phyloP scores from a whole-genome alignment of 495 filamentous ascomycete species.

The Hyphodiscus hymeniophilus region DNA sequence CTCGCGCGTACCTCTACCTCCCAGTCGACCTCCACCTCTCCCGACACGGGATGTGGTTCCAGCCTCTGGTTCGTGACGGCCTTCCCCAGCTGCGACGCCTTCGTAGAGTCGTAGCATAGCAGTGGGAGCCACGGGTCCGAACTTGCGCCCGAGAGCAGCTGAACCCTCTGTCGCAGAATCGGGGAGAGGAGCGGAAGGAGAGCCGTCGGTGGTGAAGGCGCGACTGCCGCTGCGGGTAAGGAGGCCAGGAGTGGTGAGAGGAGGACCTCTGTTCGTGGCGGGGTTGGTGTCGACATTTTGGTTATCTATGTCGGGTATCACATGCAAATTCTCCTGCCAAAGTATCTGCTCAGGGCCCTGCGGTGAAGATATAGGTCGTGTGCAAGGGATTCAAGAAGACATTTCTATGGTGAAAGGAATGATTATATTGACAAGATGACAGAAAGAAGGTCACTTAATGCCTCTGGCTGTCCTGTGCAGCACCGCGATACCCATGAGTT shows the following conservation, averaged over 20 bases:
- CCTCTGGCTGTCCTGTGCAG: constrained; percentile 2
- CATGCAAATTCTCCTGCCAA: constrained; percentile 11
- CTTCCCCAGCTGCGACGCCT: constrained; percentile 56
- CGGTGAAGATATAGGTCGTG: not conserved
- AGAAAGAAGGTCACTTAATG: not conserved
- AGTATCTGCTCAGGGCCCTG: no score
- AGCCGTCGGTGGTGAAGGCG: constrained; percentile 65
- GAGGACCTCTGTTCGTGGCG: constrained; percentile 33
- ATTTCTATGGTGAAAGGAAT: not conserved
- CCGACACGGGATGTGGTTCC: constrained; percentile 86
- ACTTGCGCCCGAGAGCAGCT: constrained; percentile 59
- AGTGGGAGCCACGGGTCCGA: constrained; percentile 78
- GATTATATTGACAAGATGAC: not conserved
- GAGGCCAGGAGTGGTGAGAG: constrained; percentile 75
- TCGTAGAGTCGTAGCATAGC: constrained; percentile 73
- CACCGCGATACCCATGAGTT: not conserved
- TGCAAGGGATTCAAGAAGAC: not conserved
- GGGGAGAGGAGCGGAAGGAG: constrained; percentile 80
- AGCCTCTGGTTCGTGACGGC: constrained; percentile 60
- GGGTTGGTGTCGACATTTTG: constrained; percentile 2
- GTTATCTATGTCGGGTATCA: not conserved
- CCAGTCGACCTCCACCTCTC: constrained; percentile 74
- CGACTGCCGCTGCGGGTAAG: constrained; percentile 76
- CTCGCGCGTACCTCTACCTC: constrained; percentile 49
- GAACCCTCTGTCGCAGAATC: constrained; percentile 75